Evolutionary conservation across 805 yeast genomes (phyloP), one percentile per base, ranked within the genome.

Genomic region (Saccharomycopsis selenospora): DNA sequence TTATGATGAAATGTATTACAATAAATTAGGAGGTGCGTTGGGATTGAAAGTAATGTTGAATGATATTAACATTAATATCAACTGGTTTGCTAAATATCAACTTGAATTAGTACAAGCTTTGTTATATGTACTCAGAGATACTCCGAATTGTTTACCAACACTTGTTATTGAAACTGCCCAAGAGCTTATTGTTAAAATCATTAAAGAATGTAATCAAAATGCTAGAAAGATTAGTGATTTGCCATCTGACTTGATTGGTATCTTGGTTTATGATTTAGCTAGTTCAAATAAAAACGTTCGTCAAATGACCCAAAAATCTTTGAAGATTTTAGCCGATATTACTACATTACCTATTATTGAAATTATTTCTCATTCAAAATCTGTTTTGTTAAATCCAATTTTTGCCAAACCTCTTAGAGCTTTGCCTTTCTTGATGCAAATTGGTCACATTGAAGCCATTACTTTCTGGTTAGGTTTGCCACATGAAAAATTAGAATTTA

Each of bases 341-440:
- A 81, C 95, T 0, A 69, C 70, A 2, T 81, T 82, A 11, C 77
- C 95, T 1, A 72, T 87, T 41, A 76, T 91, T 1, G 76, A 80
- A 1, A 76, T 95, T 57, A 80, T 95, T 64, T 77, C 80, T 3
- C 90, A 91, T 17, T 90, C 95, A 46, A 87, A 89, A 57, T 82
- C 79, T 43, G 78, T 90, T 23, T 68, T 95, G 25, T 67, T 93
- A 42, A 85, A 95, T 0, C 98, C 99, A 4, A 93, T 93, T 20
- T 95, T 93, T 69, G 96, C 96, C 3, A 93, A 93, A 61, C 99
- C 99, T 0, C 67, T 93, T 50, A 74, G 99, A 54, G 99, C 99
- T 0, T 71, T 93, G 53, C 99, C 99, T 0, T 93, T 95, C 68
- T 93, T 96, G 3, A 93, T 91, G 96, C 99, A 95, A 66, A 93